A percentile compares a stretch with the other conserved stretches of the same genome.
phyloP scores from a whole-genome alignment of 441 rosid species.

The Erysimum cheiri region DNA sequence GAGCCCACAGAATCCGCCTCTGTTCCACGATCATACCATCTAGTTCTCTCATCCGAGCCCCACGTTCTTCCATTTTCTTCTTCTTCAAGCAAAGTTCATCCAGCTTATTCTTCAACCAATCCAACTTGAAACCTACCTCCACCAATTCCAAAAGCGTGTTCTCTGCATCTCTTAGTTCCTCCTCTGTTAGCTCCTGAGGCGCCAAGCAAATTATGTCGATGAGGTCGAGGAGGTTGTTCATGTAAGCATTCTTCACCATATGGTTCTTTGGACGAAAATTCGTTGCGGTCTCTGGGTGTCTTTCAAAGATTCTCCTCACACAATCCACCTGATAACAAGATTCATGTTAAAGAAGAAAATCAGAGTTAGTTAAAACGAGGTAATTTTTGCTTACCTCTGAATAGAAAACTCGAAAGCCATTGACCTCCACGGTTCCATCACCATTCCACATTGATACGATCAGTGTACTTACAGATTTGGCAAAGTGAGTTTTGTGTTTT shows the following conservation, averaged over 20 bases:
- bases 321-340: constrained; percentile 33
- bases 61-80: constrained; percentile 43
- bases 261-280: constrained; percentile 38
- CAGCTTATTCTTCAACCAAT: constrained; percentile 44
- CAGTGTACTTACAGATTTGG: not conserved
- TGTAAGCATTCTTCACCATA: constrained; percentile 24
- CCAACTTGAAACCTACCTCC: constrained; percentile 43
- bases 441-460: constrained; percentile 44
- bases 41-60: constrained; percentile 37
- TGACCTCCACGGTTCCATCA: constrained; percentile 45
- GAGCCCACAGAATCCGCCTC: constrained; percentile 26
- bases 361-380: not conserved
- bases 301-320: constrained; percentile 18
- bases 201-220: constrained; percentile 34
- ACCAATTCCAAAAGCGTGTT: constrained; percentile 36
- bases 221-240: constrained; percentile 21
- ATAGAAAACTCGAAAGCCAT: constrained; percentile 41
- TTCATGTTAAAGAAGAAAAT: constrained; percentile 1
- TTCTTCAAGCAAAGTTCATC: constrained; percentile 38
- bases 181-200: constrained; percentile 41
- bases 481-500: constrained; percentile 17
- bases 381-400: constrained; percentile 33
- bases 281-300: constrained; percentile 11
- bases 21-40: constrained; percentile 32
- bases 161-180: constrained; percentile 40